Base-by-base conservation (phyloP, 495 filamentous ascomycete species). In the Aspergillus panamensis region DNA sequence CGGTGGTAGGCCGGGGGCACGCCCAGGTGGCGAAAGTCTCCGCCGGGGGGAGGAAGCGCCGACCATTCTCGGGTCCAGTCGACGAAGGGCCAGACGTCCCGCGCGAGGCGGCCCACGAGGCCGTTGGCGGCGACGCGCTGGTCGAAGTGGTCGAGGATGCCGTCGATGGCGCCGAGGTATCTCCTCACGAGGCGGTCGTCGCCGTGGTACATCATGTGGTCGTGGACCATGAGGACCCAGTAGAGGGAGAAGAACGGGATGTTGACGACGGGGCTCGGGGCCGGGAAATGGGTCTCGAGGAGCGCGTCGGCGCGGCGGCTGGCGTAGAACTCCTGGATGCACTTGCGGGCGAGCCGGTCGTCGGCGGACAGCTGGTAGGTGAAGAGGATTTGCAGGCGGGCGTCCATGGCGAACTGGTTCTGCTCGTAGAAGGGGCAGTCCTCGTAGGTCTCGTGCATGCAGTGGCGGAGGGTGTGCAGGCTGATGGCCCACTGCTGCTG, bases 381-480 rank as follows among this genome's bases (percentile, higher is more conserved):
- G 58, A 67, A 71, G 0, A 67, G 64, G 35, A 64, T 62, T n/a
- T 66, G 63, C 0, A 64, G 57, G 1, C 66, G 62, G 3, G 61
- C 54, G 57, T 71, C 66, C 30, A 61, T 58, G 3, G 59, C 60
- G 44, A 67, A 71, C 17, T 71, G 69, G 44, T 65, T 67, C 57
- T 69, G 69, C 51, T 71, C 69, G 54, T 71, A 69, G 60, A 66
- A 69, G 7, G 66, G 68, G 32, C 69, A 69, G 52, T 71, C 69
- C 9, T 66, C 63, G 56, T 63, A 71, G 20, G 64, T 66, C 39
- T 71, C 66, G 40, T 69, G 66, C 54, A 62, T 61, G 60, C 66
- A 69, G 51, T 65, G 63, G 12, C 51, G 45, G 3, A 69, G 51
- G 10, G 69, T 71, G 6, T 48, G 51, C 2, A 69, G 35, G 45